phyloP scores from a whole-genome alignment of 2,329 filamentous ascomycete genomes.

The Cladosporium sp. region DNA sequence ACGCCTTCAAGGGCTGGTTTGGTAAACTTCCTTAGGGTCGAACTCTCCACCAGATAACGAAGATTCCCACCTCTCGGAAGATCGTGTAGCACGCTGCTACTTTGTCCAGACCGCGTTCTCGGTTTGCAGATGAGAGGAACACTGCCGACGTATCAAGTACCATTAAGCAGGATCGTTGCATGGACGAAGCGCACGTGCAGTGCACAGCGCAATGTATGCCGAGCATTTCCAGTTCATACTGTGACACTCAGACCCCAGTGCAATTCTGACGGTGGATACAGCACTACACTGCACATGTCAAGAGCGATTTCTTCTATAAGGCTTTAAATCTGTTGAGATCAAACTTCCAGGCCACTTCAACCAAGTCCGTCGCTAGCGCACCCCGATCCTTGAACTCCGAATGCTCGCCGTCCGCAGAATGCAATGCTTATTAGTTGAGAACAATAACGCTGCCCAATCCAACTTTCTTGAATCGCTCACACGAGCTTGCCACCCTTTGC shows the following conservation, averaged over 20 bases:
- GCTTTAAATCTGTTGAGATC: neutral
- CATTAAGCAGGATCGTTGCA: neutral
- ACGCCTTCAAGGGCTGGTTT: neutral
- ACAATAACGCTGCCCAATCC: neutral
- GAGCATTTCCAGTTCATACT: neutral
- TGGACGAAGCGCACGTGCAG: neutral
- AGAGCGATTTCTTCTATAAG: neutral
- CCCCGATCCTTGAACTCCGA: neutral
- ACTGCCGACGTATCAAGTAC: neutral
- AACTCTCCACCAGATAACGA: neutral
- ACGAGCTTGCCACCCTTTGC: constrained; percentile 25
- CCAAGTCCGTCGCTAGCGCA: neutral
- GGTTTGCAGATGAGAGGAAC: no score
- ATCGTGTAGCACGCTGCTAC: neutral
- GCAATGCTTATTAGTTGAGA: neutral
- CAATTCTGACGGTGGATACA: neutral
- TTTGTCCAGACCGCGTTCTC: no score
- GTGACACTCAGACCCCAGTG: neutral
- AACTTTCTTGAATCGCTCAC: neutral
- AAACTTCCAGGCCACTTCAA: neutral
- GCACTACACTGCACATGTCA: neutral
- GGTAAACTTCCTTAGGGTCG: neutral
- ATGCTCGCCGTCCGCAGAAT: neutral
- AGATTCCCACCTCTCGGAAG: no score
- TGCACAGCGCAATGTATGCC: neutral